Conservation (phyloP, 306 rosid species). For the Canavalia gladiata region DNA sequence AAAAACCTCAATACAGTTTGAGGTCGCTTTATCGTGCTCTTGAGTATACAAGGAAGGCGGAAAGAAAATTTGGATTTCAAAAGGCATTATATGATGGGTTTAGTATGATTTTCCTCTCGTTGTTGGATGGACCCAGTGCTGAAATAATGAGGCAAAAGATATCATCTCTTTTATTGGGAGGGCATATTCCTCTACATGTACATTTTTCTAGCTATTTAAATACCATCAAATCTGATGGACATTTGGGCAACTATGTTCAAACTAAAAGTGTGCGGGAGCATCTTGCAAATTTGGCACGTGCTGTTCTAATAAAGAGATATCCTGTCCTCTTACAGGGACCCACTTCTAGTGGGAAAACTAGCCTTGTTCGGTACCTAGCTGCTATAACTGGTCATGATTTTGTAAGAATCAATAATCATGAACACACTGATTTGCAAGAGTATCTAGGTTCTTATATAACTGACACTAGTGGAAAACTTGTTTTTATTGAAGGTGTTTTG, state of each 20-base stretch:
- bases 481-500: conserved; percentile 87
- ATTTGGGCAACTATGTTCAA: conserved; percentile 58
- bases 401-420: conserved; percentile 95
- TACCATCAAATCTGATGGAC: conserved; percentile 46
- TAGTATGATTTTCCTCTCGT: conserved; percentile 82
- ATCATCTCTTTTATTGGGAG: conserved; percentile 58
- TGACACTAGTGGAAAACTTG: conserved; percentile 85
- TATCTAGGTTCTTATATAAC: conserved; percentile 86
- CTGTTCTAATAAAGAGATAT: conserved; percentile 76
- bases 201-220: conserved; percentile 62
- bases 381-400: conserved; percentile 78
- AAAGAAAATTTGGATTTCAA: conserved; percentile 62
- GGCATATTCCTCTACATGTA: conserved; percentile 59
- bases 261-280: conserved; percentile 82
- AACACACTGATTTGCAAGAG: conserved; percentile 98
- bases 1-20: conserved; percentile 92
- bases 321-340: conserved; percentile 98
- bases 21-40: conserved; percentile 94
- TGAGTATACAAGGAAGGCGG: conserved; percentile 80
- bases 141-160: conserved; percentile 71
- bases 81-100: conserved; percentile 92
- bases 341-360: conserved; percentile 96
- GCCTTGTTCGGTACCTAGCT: conserved; percentile 93
- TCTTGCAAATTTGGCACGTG: conserved; percentile 81
- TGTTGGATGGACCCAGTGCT: conserved; percentile 82